Percentiles rank a stretch among this genome's conserved stretches.
Evolutionary conservation across 2,329 filamentous ascomycete species (phyloP).

Genomic region (Epichloe sylvatica): DNA sequence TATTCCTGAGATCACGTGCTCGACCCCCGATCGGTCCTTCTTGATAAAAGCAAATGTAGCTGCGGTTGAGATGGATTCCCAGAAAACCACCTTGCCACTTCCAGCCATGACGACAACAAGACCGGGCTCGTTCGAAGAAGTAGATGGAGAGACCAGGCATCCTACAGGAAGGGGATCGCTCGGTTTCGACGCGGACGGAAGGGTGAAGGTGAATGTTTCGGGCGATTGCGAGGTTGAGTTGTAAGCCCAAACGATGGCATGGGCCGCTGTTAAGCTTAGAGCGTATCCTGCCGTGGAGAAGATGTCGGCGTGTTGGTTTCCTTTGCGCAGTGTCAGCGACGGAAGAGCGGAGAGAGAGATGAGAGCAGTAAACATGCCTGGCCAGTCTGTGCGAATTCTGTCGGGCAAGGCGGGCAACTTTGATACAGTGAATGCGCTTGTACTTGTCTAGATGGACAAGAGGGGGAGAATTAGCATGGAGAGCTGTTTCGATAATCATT

Average conservation of each 20-base stretch:
- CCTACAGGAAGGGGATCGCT: slow-evolving; percentile 68
- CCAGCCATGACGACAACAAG: slow-evolving; percentile 74
- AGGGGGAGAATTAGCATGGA: slow-evolving; percentile 1
- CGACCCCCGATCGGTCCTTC: slow-evolving; percentile 67
- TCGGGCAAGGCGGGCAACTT: slow-evolving; percentile 74
- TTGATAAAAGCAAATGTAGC: slow-evolving; percentile 72
- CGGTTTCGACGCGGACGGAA: slow-evolving; percentile 57
- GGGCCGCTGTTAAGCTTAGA: slow-evolving; percentile 63
- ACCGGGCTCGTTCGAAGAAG: slow-evolving; percentile 67
- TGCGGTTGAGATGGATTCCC: slow-evolving; percentile 87
- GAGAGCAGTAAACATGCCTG: slow-evolving; percentile 36
- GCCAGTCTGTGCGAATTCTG: slow-evolving; percentile 51
- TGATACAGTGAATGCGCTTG: slow-evolving; percentile 70
- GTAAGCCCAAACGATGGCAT: slow-evolving; percentile 88
- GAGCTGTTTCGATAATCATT: neutral
- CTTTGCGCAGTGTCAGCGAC: slow-evolving; percentile 22
- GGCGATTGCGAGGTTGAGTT: slow-evolving; percentile 51
- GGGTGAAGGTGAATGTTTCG: slow-evolving; percentile 65
- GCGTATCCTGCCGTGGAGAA: slow-evolving; percentile 57
- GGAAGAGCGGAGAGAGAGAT: neutral
- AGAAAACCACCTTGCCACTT: slow-evolving; percentile 78
- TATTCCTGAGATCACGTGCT: slow-evolving; percentile 59
- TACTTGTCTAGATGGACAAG: slow-evolving; percentile 51
- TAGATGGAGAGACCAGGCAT: slow-evolving; percentile 65
- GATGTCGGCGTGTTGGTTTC: slow-evolving; percentile 50